Conservation (phyloP, 1,284 basidiomycete genomes). For the Leccinum solheimii region DNA sequence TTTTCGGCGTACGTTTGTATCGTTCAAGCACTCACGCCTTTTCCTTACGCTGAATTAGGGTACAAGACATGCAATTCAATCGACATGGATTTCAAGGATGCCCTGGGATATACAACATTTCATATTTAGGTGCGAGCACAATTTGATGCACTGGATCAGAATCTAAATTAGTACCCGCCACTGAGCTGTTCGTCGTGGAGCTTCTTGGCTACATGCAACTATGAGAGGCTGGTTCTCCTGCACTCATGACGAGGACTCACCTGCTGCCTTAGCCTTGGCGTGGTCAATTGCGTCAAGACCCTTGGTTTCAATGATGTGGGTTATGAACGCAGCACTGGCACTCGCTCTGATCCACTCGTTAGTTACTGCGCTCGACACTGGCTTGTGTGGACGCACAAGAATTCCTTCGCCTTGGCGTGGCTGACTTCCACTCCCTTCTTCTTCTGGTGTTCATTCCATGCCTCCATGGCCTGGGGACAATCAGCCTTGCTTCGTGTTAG, state of each 20-base stretch:
- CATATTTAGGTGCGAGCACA: conserved; percentile 2
- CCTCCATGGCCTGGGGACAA: conserved; percentile 28
- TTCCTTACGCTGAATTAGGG: neutral
- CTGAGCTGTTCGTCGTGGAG: neutral
- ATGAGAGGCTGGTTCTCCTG: conserved; percentile 1
- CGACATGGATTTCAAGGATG: neutral
- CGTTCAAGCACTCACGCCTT: neutral
- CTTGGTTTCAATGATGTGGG: conserved; percentile 49
- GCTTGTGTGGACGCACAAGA: conserved; percentile 21
- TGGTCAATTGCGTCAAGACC: conserved; percentile 45
- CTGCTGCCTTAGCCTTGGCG: conserved; percentile 40
- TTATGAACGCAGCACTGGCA: conserved; percentile 46
- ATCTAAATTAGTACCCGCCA: neutral
- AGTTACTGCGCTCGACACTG: neutral
- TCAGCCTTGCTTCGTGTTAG: conserved; percentile 3
- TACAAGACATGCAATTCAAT: neutral
- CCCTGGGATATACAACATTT: conserved; percentile 4
- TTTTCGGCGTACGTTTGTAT: neutral
- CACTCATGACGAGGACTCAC: neutral
- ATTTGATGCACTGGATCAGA: neutral
- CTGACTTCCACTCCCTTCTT: conserved; percentile 15
- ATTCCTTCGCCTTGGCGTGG: conserved; percentile 25
- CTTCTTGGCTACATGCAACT: conserved; percentile 7
- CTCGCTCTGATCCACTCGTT: conserved; percentile 22
- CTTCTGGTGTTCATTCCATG: conserved; percentile 23